phyloP scores from a whole-genome alignment of 805 yeast species.

The Candida andamanensis region DNA sequence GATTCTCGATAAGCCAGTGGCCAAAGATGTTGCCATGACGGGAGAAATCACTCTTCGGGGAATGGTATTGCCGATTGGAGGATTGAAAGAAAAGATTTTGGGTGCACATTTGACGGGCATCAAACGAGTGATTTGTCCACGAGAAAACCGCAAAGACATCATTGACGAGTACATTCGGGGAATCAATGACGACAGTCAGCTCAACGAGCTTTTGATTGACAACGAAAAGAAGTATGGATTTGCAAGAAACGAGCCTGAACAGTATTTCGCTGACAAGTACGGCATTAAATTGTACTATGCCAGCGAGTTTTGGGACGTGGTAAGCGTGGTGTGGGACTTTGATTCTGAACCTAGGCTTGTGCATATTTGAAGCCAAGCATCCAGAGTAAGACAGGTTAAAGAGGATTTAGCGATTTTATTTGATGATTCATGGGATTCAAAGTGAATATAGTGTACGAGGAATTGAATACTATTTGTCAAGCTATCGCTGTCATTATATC shows the following conservation, averaged over 20 bases:
- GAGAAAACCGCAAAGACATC: slow-evolving; percentile 64
- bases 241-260: slow-evolving; percentile 41
- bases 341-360: no score
- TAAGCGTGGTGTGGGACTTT: slow-evolving; percentile 72
- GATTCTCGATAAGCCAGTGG: slow-evolving; percentile 39
- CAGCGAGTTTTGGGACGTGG: slow-evolving; percentile 72
- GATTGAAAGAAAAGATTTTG: slow-evolving; percentile 67
- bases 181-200: slow-evolving; percentile 27
- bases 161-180: slow-evolving; percentile 47
- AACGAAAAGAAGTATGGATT: slow-evolving; percentile 24
- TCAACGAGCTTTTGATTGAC: slow-evolving; percentile 34
- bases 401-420: no score
- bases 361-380: no score
- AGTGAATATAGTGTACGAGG: no score
- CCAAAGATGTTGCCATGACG: slow-evolving; percentile 66
- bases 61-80: slow-evolving; percentile 76
- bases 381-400: no score
- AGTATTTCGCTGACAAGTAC: slow-evolving; percentile 46
- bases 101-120: slow-evolving; percentile 69
- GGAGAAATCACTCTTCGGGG: slow-evolving; percentile 83
- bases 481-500: no score
- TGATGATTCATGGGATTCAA: no score
- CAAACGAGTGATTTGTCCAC: slow-evolving; percentile 61
- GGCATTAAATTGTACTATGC: slow-evolving; percentile 62
- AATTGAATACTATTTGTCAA: no score